Conservation (phyloP, 2,329 filamentous ascomycete species). For the Phyllosticta capitalensis region DNA sequence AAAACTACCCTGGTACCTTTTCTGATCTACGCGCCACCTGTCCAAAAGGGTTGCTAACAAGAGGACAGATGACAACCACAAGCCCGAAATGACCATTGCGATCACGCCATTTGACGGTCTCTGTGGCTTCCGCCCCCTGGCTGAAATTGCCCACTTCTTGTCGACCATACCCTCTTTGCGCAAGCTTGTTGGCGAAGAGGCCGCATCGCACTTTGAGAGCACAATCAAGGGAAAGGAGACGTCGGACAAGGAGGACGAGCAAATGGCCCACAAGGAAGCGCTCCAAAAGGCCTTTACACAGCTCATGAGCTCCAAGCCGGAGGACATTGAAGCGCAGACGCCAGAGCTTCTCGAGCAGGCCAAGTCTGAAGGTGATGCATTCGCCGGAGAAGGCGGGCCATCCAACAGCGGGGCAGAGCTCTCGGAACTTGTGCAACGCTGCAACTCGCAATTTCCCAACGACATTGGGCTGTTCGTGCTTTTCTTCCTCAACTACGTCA, state of each 20-base stretch:
- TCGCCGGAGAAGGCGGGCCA: constrained; percentile 55
- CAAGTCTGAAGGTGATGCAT: constrained; percentile 52
- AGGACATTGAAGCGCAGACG: constrained; percentile 53
- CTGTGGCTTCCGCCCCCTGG: constrained; percentile 84
- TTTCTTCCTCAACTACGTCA: constrained; percentile 96
- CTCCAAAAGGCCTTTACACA: constrained; percentile 66
- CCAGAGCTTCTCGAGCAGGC: constrained; percentile 63
- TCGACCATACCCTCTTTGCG: constrained; percentile 48
- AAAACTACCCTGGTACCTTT: constrained; percentile 68
- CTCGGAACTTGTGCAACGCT: constrained; percentile 63
- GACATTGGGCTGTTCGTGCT: constrained; percentile 92
- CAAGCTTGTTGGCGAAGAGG: constrained; percentile 39
- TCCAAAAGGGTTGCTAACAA: not conserved
- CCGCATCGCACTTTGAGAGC: constrained; percentile 36
- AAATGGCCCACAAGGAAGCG: constrained; percentile 60
- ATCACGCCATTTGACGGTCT: constrained; percentile 93
- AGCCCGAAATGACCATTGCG: constrained; percentile 98
- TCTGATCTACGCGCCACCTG: not conserved
- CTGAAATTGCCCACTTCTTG: constrained; percentile 80
- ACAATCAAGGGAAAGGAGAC: constrained; percentile 44
- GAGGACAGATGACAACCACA: constrained; percentile 82
- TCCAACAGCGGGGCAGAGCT: constrained; percentile 57
- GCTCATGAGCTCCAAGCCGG: constrained; percentile 68
- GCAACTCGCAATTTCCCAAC: constrained; percentile 74
- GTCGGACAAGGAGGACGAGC: constrained; percentile 35